Base-by-base conservation (phyloP, 108 stramenopile genomes). In the Epithemia pelagica region DNA sequence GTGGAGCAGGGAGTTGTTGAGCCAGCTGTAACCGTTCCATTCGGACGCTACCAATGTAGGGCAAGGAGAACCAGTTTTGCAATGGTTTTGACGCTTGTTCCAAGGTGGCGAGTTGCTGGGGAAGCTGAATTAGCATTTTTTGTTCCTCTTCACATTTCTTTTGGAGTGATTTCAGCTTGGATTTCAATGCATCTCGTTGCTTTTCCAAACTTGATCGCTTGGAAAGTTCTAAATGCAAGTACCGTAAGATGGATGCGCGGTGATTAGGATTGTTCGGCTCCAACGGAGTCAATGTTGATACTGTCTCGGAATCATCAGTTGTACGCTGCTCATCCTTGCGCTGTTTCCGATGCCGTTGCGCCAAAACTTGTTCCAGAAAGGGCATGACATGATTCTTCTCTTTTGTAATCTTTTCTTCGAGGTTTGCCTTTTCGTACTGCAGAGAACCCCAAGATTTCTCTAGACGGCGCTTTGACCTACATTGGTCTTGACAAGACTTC, bases 41-140 rank as follows among this genome's bases (percentile, higher is more conserved):
- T 7, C 85, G 80, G 26, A 82, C 76, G 0, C 53, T 61, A 15
- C 71, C 61, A 53, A 72, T 68, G 56, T 69, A 59, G 1, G 10
- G 59, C 52, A 68, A 21, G n/a, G 68, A 65, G 60, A 88, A 86
- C 62, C 83, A 87, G 30, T 66, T 64, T 71, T 82, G 86, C 64
- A 90, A 61, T 26, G 82, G 76, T 65, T 81, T 64, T 51, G 76
- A 82, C 15, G 77, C 74, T 62, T 65, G 61, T 72, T 90, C 89
- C 68, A 94, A 61, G 24, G 81, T 77, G 2, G 30, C 32, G 29
- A 94, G 31, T 67, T 85, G 79, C 2, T 66, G 64, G 0, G 86
- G 86, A 33, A 92, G 66, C 25, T 77, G 68, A 51, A 71, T 54
- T 23, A 89, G 53, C 10, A 15, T 15, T 10, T 10, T 5, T 46